These are phyloP conservation scores for Boletus sensibilis DNA, from an alignment of 768 basidiomycete species.

Conservation along the genomic window DNA sequence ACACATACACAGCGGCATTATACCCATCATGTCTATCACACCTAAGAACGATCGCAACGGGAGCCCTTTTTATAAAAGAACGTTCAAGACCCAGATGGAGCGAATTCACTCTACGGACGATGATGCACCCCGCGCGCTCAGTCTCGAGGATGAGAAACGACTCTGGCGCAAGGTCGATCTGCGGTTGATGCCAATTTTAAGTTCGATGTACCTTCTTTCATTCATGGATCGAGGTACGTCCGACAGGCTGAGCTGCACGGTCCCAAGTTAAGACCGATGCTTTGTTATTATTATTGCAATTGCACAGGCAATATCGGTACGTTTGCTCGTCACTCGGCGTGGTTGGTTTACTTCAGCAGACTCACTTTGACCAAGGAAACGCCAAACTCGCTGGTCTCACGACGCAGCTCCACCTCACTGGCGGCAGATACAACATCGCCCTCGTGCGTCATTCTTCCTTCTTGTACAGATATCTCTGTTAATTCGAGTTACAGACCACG, in stretches of 20 bases:
- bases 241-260: not conserved
- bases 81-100: not conserved
- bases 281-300: not conserved
- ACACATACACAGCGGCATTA: too few relatives aligned
- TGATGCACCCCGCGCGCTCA: constrained; percentile 5
- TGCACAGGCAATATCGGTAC: constrained; percentile 55
- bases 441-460: constrained; percentile 39
- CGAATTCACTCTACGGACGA: not conserved
- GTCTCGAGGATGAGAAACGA: constrained; percentile 45
- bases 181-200: constrained; percentile 56
- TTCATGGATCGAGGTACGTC: constrained; percentile 61
- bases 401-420: constrained; percentile 53
- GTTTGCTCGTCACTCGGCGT: not conserved
- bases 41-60: not conserved
- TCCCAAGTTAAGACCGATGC: not conserved
- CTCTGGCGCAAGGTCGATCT: constrained; percentile 60
- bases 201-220: constrained; percentile 59
- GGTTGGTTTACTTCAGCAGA: not conserved
- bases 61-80: not conserved
- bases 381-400: constrained; percentile 63
- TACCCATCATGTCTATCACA: not conserved
- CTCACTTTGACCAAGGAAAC: constrained; percentile 41
- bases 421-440: constrained; percentile 64
- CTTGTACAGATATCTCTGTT: not conserved
- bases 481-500: constrained; percentile 49